phyloP scores from a whole-genome alignment of 1,139 yeast species.

The Kodamaea sp. region DNA sequence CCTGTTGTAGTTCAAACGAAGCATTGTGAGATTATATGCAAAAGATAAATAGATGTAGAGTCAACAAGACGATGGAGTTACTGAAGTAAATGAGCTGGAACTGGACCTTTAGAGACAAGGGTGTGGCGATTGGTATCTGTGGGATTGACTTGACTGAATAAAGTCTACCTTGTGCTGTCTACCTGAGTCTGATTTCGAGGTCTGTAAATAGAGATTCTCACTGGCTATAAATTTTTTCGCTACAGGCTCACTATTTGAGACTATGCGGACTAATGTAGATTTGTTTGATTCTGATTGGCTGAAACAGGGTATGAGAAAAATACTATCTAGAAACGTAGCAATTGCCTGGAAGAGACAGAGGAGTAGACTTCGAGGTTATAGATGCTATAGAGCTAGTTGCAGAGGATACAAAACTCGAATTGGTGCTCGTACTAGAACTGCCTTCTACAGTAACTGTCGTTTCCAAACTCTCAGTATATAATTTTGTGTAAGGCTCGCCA shows the following conservation, averaged over 20 bases:
- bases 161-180: too few relatives aligned
- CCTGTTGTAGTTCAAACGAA: slow-evolving; percentile 14
- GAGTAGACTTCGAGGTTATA: not conserved
- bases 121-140: not conserved
- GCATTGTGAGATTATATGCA: slow-evolving; percentile 14
- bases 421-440: not conserved
- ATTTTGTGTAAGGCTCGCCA: slow-evolving; percentile 16
- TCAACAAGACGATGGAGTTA: too few relatives aligned
- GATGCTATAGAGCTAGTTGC: not conserved
- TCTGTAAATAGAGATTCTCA: too few relatives aligned
- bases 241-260: slow-evolving; percentile 5
- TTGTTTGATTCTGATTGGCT: slow-evolving; percentile 24
- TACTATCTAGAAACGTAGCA: not conserved
- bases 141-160: not conserved
- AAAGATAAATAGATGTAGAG: too few relatives aligned
- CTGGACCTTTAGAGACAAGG: too few relatives aligned
- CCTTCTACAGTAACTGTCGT: slow-evolving; percentile 3
- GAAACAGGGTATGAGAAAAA: slow-evolving; percentile 1
- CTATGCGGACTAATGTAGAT: slow-evolving; percentile 14
- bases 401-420: not conserved
- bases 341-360: not conserved
- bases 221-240: slow-evolving; percentile 8
- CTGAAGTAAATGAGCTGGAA: too few relatives aligned
- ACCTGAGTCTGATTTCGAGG: too few relatives aligned
- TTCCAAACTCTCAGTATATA: slow-evolving; percentile 17